These are phyloP conservation scores for Venturia pyrina DNA, from an alignment of 2,329 filamentous ascomycete genomes.

Conservation along the genomic window DNA sequence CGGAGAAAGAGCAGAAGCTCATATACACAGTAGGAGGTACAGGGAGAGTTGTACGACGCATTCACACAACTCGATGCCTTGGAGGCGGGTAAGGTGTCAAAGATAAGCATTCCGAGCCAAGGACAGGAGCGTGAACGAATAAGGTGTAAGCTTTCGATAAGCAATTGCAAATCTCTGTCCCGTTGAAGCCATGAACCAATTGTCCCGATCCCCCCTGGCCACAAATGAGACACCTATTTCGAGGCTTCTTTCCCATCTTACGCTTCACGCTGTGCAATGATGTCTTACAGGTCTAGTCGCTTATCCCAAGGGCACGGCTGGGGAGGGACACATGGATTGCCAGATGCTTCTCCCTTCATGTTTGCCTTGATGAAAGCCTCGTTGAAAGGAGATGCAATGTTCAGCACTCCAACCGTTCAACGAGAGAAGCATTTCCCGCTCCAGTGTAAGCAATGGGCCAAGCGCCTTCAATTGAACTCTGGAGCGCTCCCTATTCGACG, in stretches of 20 bases:
- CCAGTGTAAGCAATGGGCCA: background rate
- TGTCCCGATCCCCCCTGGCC: background rate
- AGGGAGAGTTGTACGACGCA: background rate
- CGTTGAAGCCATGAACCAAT: background rate
- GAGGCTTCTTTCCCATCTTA: background rate
- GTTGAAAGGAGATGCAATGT: background rate
- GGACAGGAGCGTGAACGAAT: background rate
- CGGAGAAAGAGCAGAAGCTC: slow-evolving; percentile 3
- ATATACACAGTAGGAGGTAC: background rate
- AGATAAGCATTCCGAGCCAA: background rate
- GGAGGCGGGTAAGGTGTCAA: background rate
- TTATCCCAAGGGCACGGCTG: background rate
- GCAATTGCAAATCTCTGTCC: background rate
- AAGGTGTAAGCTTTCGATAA: background rate
- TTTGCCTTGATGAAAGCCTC: background rate
- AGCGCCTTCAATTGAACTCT: background rate
- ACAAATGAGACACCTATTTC: background rate
- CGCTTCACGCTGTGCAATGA: background rate
- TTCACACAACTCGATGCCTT: background rate
- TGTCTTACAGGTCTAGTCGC: background rate
- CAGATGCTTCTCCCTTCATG: background rate
- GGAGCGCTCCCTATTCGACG: background rate
- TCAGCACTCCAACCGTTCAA: background rate
- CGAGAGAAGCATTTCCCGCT: background rate
- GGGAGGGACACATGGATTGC: background rate